phyloP scores from a whole-genome alignment of 257 asterid species.

The Solanum sejunctum region DNA sequence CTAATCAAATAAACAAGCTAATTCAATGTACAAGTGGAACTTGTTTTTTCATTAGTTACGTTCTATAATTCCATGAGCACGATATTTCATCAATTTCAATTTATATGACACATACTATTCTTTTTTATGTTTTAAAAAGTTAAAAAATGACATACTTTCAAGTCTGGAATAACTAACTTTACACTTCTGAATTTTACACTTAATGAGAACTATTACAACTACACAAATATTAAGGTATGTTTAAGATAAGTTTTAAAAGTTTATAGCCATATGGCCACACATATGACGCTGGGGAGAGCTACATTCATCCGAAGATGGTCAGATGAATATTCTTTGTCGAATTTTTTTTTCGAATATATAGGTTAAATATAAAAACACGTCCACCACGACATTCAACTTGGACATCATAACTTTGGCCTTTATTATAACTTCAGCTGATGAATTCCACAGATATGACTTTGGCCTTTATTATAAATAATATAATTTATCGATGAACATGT shows the following conservation, averaged over 20 bases:
- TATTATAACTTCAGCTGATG: not conserved
- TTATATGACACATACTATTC: too few species aligned
- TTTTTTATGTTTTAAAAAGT: not conserved
- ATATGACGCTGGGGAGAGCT: not conserved
- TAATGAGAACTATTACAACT: not conserved
- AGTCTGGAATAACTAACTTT: not conserved
- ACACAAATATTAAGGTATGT: not conserved
- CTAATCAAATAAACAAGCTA: not conserved
- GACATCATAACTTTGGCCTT: not conserved
- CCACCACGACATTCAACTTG: conserved; percentile 5
- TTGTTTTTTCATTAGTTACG: not conserved
- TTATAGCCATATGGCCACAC: not conserved
- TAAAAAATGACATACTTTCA: not conserved
- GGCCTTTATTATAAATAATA: not conserved
- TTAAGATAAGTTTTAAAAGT: not conserved
- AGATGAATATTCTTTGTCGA: too few species aligned
- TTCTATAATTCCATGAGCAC: too few species aligned
- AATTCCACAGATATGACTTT: not conserved
- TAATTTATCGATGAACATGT: not conserved
- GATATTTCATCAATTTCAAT: not conserved
- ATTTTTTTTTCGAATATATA: too few species aligned
- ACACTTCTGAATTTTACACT: not conserved
- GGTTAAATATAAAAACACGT: not conserved
- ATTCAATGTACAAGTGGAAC: not conserved
- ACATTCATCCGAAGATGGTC: too few species aligned